Base-by-base conservation (phyloP, 139 green algal species). In the Microglena sp. region DNA sequence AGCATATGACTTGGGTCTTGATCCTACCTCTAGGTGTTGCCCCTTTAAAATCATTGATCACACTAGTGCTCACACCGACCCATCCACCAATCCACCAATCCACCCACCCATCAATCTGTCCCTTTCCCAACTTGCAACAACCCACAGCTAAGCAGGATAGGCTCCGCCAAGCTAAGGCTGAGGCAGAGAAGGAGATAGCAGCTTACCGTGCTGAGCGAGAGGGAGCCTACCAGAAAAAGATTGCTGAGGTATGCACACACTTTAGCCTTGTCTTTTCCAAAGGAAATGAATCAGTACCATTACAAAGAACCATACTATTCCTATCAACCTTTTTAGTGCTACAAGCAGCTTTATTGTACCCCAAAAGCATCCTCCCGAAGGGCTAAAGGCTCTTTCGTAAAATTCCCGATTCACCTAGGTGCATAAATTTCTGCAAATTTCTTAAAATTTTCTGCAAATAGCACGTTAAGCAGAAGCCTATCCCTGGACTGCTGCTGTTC, bases 141-240 rank as follows among this genome's bases (percentile, higher is more conserved):
- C 57, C 4, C 33, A 69, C 82, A 95, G 88, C 78, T 31, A 94
- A 93, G 69, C 32, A 70, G 4, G 84, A 92, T 21, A 72, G 86
- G 4, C 60, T 95, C 60, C 86, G 84, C 50, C 82, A 93, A 62
- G 88, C 88, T 2, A 93, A 93, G 64, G 79, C 75, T 6, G 87
- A 95, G 74, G 88, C 88, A 11, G 88, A 93, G 64, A 78, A 71
- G 45, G 88, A 95, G 66, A 85, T 95, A 40, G 67, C 74, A 43
- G 73, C 78, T 0, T 95, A 90, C 72, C 79, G 80, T 33, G 66
- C 77, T 4, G 79, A 92, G 76, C 74, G 82, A 1, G 88, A 95
- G 70, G 82, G 78, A 0, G 74, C 79, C 1, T 95, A 89, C 71
- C 76, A 91, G 66, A 84, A 88, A 68, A 82, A 80, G 40, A 71